Evolutionary conservation across 805 yeast genomes (phyloP).

Genomic region (Zygoascus flipseniorum): DNA sequence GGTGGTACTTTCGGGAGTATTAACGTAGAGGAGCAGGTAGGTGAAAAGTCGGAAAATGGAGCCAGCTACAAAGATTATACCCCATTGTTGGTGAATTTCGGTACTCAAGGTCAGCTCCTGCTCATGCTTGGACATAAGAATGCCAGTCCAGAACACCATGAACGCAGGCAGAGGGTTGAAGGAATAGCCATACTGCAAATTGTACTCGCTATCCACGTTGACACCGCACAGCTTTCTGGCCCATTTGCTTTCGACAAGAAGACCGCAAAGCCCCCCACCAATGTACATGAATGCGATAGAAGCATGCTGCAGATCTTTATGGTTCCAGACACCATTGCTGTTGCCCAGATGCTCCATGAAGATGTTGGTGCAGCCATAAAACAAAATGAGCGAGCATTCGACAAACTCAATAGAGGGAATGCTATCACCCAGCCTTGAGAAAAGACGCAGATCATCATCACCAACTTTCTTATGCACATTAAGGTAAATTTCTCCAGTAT

Average conservation of each 20-base stretch:
- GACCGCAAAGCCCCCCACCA: slow-evolving; percentile 90
- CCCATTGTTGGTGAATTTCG: slow-evolving; percentile 86
- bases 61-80: slow-evolving; percentile 71
- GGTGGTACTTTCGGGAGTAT: slow-evolving; percentile 23
- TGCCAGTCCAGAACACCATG: slow-evolving; percentile 94
- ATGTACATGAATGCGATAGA: slow-evolving; percentile 87
- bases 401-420: slow-evolving; percentile 65
- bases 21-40: slow-evolving; percentile 44
- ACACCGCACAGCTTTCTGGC: slow-evolving; percentile 9
- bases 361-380: slow-evolving; percentile 83
- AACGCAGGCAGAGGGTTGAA: slow-evolving; percentile 93
- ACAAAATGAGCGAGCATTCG: slow-evolving; percentile 70
- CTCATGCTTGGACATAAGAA: slow-evolving; percentile 87
- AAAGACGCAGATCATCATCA: background rate
- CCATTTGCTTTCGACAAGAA: slow-evolving; percentile 56
- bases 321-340: slow-evolving; percentile 75
- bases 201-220: slow-evolving; percentile 9
- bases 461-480: slow-evolving; percentile 31
- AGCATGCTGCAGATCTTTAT: slow-evolving; percentile 83
- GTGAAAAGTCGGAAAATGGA: slow-evolving; percentile 68
- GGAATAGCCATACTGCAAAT: slow-evolving; percentile 38
- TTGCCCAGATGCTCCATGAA: slow-evolving; percentile 83
- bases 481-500: slow-evolving; percentile 71
- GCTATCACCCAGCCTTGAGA: slow-evolving; percentile 1
- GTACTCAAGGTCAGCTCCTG: slow-evolving; percentile 79